Conservation (phyloP, 2,329 filamentous ascomycete genomes). For the Lasiodiplodia hormozganensis region DNA sequence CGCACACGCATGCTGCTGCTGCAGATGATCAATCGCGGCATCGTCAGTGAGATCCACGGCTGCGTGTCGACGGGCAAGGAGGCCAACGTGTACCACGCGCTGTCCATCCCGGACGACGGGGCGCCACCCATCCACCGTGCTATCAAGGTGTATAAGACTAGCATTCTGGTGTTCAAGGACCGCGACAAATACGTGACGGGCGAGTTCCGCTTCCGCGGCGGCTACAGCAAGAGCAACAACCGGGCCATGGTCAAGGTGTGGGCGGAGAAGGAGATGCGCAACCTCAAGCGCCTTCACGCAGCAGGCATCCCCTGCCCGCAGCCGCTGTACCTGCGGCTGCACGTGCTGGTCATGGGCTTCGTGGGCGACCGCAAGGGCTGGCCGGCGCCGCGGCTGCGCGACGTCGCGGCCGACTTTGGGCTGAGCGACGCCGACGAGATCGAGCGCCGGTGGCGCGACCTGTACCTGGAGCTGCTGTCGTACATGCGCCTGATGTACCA, state of each 20-base stretch:
- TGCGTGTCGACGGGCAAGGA: constrained; percentile 97
- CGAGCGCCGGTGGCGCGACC: constrained; percentile 73
- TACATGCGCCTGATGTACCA: constrained; percentile 96
- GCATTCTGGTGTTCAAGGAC: constrained; percentile 97
- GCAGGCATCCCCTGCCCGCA: constrained; percentile 91
- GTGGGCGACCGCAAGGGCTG: constrained; percentile 86
- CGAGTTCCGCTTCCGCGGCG: constrained; percentile 88
- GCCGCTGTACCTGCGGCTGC: constrained; percentile 86
- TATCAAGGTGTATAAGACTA: constrained; percentile 99
- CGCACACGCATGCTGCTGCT: constrained; percentile 93
- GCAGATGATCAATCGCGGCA: constrained; percentile 91
- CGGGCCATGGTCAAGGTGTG: constrained; percentile 97
- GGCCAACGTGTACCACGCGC: constrained; percentile 95
- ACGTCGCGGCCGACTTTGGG: constrained; percentile 72
- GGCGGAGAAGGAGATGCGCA: constrained; percentile 98
- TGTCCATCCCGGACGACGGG: constrained; percentile 65
- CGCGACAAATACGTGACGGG: constrained; percentile 94
- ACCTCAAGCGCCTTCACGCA: constrained; percentile 81
- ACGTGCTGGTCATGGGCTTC: constrained; percentile 95
- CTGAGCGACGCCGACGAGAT: constrained; percentile 62
- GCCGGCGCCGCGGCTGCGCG: constrained; percentile 86
- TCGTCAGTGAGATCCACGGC: constrained; percentile 91
- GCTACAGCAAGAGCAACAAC: constrained; percentile 93
- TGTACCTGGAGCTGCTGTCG: constrained; percentile 84
- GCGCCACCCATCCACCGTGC: constrained; percentile 72